Conservation (phyloP, 2,329 filamentous ascomycete species). For the Colletotrichum zoysiae region DNA sequence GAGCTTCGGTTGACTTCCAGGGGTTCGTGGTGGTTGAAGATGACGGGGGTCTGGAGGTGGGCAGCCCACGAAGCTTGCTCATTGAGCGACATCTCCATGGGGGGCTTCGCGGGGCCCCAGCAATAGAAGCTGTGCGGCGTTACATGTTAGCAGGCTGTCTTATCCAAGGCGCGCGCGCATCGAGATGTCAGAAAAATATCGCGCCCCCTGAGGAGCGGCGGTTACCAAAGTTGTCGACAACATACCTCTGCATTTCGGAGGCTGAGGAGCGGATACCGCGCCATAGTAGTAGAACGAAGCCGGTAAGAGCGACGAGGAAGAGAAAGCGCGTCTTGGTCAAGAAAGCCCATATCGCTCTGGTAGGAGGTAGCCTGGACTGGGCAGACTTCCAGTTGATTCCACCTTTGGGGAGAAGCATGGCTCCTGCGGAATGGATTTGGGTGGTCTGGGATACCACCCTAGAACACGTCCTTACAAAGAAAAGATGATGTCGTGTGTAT, state of each 20-base stretch:
- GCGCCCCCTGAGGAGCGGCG: conserved; percentile 13
- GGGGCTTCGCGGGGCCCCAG: conserved; percentile 94
- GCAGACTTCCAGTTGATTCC: conserved; percentile 94
- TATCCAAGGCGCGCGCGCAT: conserved; percentile 12
- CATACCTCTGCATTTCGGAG: conserved; percentile 91
- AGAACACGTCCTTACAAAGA: conserved; percentile 36
- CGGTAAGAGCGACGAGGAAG: conserved; percentile 76
- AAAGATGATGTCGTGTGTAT: conserved; percentile 10
- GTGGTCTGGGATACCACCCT: conserved; percentile 58
- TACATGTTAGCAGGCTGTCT: conserved; percentile 24
- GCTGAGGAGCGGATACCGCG: conserved; percentile 84
- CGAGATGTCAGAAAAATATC: background rate
- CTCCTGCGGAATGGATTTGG: conserved; percentile 41
- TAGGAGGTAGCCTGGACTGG: conserved; percentile 81
- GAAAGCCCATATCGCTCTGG: conserved; percentile 77
- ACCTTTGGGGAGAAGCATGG: conserved; percentile 91
- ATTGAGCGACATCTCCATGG: conserved; percentile 93
- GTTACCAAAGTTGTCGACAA: background rate
- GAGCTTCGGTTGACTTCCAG: conserved; percentile 84
- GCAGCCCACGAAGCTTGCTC: conserved; percentile 91
- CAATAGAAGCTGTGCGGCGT: conserved; percentile 83
- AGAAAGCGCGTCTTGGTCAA: conserved; percentile 84
- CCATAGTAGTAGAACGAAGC: conserved; percentile 86
- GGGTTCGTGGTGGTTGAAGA: conserved; percentile 95
- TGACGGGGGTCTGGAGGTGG: conserved; percentile 90